Conservation (phyloP, 805 yeast species). For the Metschnikowia sp. region DNA sequence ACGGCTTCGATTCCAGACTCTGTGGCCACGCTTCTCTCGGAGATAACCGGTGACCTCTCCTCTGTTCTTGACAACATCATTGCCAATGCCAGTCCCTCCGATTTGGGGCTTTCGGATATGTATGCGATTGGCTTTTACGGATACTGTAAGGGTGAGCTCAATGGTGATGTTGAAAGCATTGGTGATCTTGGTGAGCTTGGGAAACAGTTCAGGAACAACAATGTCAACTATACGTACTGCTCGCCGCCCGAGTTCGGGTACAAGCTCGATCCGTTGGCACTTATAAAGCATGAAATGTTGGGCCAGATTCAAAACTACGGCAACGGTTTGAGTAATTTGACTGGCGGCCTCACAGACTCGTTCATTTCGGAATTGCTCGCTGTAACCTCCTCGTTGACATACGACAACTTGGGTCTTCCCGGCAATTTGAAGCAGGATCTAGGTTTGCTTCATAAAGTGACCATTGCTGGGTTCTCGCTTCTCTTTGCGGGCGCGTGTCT, state of each 20-base stretch:
- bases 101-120: conserved; percentile 40
- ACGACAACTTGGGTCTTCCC: conserved; percentile 49
- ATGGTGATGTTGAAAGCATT: conserved; percentile 2
- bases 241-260: conserved; percentile 52
- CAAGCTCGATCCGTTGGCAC: conserved; percentile 49
- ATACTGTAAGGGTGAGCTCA: conserved; percentile 34
- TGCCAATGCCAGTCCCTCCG: conserved; percentile 21
- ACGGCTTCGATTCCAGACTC: conserved; percentile 15
- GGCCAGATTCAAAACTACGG: conserved; percentile 23
- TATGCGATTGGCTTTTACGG: conserved; percentile 43
- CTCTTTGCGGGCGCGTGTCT: conserved; percentile 30
- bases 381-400: conserved; percentile 17
- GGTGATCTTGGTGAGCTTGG: conserved; percentile 14
- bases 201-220: conserved; percentile 24
- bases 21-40: conserved; percentile 14
- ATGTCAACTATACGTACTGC: conserved; percentile 47
- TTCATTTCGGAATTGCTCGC: conserved; percentile 10
- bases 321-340: conserved; percentile 20
- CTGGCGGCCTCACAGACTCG: conserved; percentile 9
- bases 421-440: conserved; percentile 46
- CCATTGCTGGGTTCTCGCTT: conserved; percentile 54
- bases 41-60: conserved; percentile 9
- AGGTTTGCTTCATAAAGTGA: conserved; percentile 42
- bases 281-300: conserved; percentile 33
- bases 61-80: conserved; percentile 22